Percentiles rank a stretch among this genome's conserved stretches.
Conservation (phyloP, 2,329 filamentous ascomycete genomes). For the Penicillium sp. region DNA sequence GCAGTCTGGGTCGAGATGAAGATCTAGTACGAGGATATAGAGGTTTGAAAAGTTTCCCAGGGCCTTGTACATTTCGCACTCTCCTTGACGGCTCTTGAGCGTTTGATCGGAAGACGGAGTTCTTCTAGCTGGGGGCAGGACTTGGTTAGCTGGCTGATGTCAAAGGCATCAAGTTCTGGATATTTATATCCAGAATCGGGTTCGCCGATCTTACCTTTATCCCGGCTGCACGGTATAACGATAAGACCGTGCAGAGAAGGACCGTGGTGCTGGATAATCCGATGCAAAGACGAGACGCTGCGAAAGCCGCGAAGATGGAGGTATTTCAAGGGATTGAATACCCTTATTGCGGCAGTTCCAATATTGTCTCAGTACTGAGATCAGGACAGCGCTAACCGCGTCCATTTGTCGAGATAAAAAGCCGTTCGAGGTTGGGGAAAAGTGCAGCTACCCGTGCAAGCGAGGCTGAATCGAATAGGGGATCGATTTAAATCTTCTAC, state of each 20-base stretch:
- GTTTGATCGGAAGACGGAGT: conserved; percentile 9
- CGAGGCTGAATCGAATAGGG: not conserved
- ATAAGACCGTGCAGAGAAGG: no score
- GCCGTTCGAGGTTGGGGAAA: conserved; percentile 9
- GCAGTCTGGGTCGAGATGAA: conserved; percentile 3
- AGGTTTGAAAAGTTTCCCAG: conserved; percentile 11
- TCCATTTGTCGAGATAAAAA: conserved; percentile 3
- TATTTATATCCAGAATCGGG: not conserved
- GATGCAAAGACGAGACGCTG: no score
- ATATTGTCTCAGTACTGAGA: not conserved
- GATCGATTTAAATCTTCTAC: not conserved
- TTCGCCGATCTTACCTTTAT: not conserved
- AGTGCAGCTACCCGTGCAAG: not conserved
- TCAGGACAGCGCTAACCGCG: not conserved
- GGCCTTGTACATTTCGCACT: conserved; percentile 16
- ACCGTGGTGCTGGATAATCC: no score
- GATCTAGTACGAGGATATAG: conserved; percentile 11
- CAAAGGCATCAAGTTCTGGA: not conserved
- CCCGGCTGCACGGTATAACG: no score
- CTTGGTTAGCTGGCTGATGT: conserved; percentile 4
- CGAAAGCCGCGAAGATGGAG: no score
- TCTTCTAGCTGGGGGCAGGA: conserved; percentile 11
- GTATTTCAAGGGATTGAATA: conserved; percentile 10
- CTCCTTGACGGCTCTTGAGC: conserved; percentile 10
- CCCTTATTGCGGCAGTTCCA: conserved; percentile 1